Conservation (phyloP, 768 basidiomycete genomes). For the Pulveroboletus sp. region DNA sequence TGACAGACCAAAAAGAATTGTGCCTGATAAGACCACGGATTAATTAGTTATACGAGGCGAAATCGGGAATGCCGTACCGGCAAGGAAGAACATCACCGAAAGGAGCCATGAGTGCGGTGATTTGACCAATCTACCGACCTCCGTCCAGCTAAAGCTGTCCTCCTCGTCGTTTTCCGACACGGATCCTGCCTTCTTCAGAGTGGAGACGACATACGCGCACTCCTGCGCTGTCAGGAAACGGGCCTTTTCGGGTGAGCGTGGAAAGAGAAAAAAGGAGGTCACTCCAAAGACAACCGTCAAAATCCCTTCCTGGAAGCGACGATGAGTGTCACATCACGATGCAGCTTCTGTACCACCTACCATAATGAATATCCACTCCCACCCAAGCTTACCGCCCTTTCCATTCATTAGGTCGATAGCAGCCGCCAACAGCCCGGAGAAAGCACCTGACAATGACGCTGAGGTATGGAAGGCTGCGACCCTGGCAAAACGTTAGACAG, state of each 20-base stretch:
- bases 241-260: conserved; percentile 39
- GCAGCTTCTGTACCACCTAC: conserved; percentile 26
- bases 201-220: too few species aligned
- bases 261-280: conserved; percentile 46
- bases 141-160: too few species aligned
- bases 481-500: conserved; percentile 20
- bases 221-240: too few species aligned
- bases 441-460: conserved; percentile 56
- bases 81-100: too few species aligned
- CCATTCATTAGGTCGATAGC: conserved; percentile 58
- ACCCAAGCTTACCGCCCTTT: conserved; percentile 47
- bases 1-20: conserved; percentile 13
- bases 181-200: too few species aligned
- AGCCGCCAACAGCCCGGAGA: conserved; percentile 61
- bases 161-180: too few species aligned
- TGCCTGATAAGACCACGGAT: conserved; percentile 11
- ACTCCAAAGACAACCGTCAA: conserved; percentile 61
- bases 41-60: too few species aligned
- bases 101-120: too few species aligned
- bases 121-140: too few species aligned
- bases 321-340: background rate
- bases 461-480: conserved; percentile 38
- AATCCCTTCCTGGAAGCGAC: conserved; percentile 44
- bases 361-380: conserved; percentile 62
- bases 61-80: too few species aligned